These are phyloP conservation scores for Trametes villosa DNA, from an alignment of 768 basidiomycete species.

Conservation along the genomic window DNA sequence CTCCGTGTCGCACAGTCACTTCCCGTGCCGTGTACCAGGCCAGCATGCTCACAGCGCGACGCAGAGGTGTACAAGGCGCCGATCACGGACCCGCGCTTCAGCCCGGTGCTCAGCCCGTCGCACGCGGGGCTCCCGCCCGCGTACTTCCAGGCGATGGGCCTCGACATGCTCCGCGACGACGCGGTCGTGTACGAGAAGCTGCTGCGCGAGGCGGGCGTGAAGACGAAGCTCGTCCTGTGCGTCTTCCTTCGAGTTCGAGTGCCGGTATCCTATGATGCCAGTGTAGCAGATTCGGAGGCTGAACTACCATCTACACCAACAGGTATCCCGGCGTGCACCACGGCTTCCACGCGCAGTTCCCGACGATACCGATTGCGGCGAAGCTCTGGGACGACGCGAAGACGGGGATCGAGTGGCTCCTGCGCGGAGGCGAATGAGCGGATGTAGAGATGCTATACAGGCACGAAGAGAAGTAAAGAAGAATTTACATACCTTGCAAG, in stretches of 20 bases:
- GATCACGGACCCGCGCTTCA: constrained; percentile 14
- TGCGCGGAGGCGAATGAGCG: too few species aligned
- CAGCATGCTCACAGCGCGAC: background rate
- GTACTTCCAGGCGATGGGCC: constrained; percentile 32
- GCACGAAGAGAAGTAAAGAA: too few species aligned
- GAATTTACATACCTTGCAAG: too few species aligned
- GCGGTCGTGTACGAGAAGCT: constrained; percentile 32
- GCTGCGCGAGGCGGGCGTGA: constrained; percentile 28
- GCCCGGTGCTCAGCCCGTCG: constrained; percentile 28
- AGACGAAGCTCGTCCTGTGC: constrained; percentile 30
- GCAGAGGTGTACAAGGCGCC: constrained; percentile 4
- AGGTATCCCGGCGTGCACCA: constrained; percentile 36
- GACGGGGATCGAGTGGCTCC: constrained; percentile 29
- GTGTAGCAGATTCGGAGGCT: background rate
- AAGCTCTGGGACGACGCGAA: constrained; percentile 24
- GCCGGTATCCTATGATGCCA: background rate
- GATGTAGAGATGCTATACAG: too few species aligned
- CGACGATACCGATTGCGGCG: constrained; percentile 9
- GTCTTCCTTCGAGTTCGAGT: background rate
- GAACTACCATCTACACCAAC: background rate
- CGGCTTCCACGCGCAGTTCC: constrained; percentile 23
- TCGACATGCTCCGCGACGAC: constrained; percentile 36
- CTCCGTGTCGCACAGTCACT: background rate
- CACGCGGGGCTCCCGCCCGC: constrained; percentile 28
- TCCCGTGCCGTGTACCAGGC: background rate